phyloP scores from a whole-genome alignment of 2,329 filamentous ascomycete genomes.

The Trichoderma sp. region DNA sequence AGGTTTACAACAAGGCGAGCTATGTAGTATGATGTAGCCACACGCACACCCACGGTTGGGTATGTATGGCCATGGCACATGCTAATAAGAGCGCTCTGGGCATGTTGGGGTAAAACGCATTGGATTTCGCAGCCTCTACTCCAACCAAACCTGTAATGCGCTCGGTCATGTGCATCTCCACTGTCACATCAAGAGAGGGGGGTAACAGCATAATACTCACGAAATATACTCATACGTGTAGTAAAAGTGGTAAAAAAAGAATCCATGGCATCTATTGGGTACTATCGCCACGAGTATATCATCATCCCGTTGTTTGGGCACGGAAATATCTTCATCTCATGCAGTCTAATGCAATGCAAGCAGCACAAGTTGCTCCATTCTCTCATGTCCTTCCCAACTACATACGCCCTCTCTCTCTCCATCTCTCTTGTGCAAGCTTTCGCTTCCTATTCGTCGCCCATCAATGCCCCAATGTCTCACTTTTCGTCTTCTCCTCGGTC shows the following conservation, averaged over 20 bases:
- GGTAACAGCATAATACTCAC: neutral
- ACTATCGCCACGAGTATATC: neutral
- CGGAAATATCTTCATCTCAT: neutral
- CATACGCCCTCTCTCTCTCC: neutral
- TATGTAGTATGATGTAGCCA: neutral
- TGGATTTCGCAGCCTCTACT: neutral
- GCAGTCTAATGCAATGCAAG: neutral
- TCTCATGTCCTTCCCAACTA: neutral
- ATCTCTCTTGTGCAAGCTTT: neutral
- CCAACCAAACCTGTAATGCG: neutral
- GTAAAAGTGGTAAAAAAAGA: neutral
- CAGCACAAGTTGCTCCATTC: neutral
- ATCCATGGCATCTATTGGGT: neutral
- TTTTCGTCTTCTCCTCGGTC: neutral
- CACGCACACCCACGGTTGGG: neutral
- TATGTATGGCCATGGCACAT: neutral
- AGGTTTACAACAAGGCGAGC: neutral
- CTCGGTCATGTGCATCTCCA: slow-evolving; percentile 3
- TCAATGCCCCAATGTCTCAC: slow-evolving; percentile 5
- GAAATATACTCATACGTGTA: too few species aligned
- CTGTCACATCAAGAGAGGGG: neutral
- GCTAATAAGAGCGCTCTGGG: neutral
- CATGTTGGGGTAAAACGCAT: neutral
- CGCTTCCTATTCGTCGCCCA: neutral
- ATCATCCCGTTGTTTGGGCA: neutral